Percentiles rank a stretch among this genome's conserved stretches.
Evolutionary conservation across 163 green algal species (phyloP).

Genomic region (Picocystis sp.): DNA sequence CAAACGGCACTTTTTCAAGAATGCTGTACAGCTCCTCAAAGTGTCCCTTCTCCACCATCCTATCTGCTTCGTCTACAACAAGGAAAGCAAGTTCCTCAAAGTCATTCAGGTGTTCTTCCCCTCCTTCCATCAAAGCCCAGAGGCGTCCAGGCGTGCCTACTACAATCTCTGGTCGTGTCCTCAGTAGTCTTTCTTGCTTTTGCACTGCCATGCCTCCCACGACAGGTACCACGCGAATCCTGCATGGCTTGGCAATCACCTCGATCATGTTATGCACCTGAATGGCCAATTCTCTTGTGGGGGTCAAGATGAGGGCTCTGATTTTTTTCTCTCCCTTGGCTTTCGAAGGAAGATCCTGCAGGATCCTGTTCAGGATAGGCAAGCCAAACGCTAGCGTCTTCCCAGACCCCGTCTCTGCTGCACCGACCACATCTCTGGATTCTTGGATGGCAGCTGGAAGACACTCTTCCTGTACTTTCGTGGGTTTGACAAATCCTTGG

Average conservation of each 20-base stretch:
- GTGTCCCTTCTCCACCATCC: constrained; percentile 73
- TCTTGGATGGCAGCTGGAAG: constrained; percentile 60
- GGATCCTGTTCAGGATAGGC: constrained; percentile 39
- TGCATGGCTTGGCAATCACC: constrained; percentile 33
- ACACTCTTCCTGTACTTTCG: constrained; percentile 71
- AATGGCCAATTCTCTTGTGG: constrained; percentile 88
- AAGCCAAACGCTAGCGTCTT: constrained; percentile 32
- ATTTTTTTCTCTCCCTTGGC: constrained; percentile 14
- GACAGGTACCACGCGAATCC: constrained; percentile 62
- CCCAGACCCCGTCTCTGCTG: constrained; percentile 66
- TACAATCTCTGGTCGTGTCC: constrained; percentile 47
- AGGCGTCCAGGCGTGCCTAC: constrained; percentile 86
- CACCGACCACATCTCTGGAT: constrained; percentile 71
- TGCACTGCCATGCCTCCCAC: constrained; percentile 73
- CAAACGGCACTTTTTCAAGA: constrained; percentile 39
- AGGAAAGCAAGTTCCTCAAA: constrained; percentile 58
- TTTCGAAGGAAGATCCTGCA: constrained; percentile 21
- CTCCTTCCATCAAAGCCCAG: constrained; percentile 70
- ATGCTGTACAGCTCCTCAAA: constrained; percentile 62
- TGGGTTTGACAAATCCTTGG: constrained; percentile 48
- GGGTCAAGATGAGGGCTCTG: constrained; percentile 70
- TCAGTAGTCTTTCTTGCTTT: constrained; percentile 78
- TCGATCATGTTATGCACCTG: constrained; percentile 53
- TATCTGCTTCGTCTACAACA: constrained; percentile 85
- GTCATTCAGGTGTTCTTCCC: constrained; percentile 37